A percentile compares a stretch with the other conserved stretches of the same genome.
Evolutionary conservation across 2,329 filamentous ascomycete genomes (phyloP).

Genomic region (Aspergillus sergii): DNA sequence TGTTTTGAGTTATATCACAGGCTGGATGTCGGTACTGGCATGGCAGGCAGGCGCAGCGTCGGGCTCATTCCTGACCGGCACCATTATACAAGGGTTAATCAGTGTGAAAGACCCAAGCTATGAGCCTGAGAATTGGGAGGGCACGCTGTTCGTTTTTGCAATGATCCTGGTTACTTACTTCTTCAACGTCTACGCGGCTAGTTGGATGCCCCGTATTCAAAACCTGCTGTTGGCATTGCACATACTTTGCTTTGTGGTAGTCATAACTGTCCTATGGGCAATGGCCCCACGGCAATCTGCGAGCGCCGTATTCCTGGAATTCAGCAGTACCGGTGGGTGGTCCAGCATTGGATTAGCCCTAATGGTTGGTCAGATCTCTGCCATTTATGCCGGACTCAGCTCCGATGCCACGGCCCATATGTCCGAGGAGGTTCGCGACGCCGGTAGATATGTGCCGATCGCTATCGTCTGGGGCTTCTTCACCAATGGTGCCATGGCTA

Average conservation of each 20-base stretch:
- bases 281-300: conserved; percentile 33
- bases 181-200: conserved; percentile 42
- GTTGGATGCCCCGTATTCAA: conserved; percentile 40
- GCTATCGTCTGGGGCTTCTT: conserved; percentile 50
- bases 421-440: conserved; percentile 53
- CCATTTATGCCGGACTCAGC: conserved; percentile 34
- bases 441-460: conserved; percentile 48
- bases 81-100: conserved; percentile 50
- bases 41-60: conserved; percentile 55
- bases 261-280: conserved; percentile 35
- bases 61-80: conserved; percentile 52
- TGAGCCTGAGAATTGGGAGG: conserved; percentile 49
- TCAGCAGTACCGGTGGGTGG: conserved; percentile 45
- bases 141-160: conserved; percentile 52
- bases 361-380: conserved; percentile 41
- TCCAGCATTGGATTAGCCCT: conserved; percentile 35
- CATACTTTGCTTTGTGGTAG: conserved; percentile 39
- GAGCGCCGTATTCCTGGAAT: conserved; percentile 39
- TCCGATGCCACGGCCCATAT: conserved; percentile 40
- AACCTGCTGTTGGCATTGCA: conserved; percentile 43
- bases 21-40: conserved; percentile 54
- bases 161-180: conserved; percentile 47
- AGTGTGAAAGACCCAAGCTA: conserved; percentile 48
- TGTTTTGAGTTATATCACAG: conserved; percentile 57
- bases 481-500: conserved; percentile 48